These are phyloP conservation scores for Marchantia polymorpha DNA, from an alignment of 225 moss, liverwort and hornwort species.

Conservation along the genomic window DNA sequence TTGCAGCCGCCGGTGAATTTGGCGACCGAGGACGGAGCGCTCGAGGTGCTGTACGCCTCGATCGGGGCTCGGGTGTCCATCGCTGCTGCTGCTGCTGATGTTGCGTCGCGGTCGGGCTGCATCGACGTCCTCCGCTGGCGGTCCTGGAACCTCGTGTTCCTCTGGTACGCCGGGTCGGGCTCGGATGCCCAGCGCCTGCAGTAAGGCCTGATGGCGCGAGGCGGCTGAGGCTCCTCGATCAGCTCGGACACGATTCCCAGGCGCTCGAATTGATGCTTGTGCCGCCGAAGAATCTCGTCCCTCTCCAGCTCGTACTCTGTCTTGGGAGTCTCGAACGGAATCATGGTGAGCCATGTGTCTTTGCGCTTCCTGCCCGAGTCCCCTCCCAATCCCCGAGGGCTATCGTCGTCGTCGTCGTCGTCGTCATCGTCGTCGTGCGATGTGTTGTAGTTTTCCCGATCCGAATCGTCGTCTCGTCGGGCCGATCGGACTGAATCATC, in stretches of 20 bases:
- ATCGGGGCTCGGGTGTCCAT: not conserved
- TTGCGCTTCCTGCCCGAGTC: conserved; percentile 19
- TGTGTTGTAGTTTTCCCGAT: not conserved
- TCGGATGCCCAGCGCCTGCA: conserved; percentile 35
- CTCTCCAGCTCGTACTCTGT: conserved; percentile 42
- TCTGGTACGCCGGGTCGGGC: conserved; percentile 33
- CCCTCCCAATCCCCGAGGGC: not conserved
- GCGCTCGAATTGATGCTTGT: conserved; percentile 23
- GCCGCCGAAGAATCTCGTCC: conserved; percentile 25
- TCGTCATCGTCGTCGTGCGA: conserved; percentile 17
- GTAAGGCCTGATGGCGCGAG: conserved; percentile 29
- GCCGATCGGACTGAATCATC: not conserved
- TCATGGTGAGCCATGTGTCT: conserved; percentile 36
- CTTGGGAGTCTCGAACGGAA: conserved; percentile 42
- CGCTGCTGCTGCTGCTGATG: not conserved
- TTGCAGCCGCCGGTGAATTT: conserved; percentile 19
- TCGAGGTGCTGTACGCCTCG: conserved; percentile 12
- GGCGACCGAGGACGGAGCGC: conserved; percentile 24
- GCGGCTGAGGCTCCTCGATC: conserved; percentile 17
- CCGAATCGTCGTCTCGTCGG: not conserved
- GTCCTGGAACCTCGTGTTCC: conserved; percentile 34
- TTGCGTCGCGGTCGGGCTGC: not conserved
- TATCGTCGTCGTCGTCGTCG: conserved; percentile 11
- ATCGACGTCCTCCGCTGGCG: conserved; percentile 19
- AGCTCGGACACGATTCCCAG: conserved; percentile 28